Percentiles rank a stretch among this genome's conserved stretches.
Evolutionary conservation across 768 basidiomycete species (phyloP).

Genomic region (Tricholoma saponaceum): DNA sequence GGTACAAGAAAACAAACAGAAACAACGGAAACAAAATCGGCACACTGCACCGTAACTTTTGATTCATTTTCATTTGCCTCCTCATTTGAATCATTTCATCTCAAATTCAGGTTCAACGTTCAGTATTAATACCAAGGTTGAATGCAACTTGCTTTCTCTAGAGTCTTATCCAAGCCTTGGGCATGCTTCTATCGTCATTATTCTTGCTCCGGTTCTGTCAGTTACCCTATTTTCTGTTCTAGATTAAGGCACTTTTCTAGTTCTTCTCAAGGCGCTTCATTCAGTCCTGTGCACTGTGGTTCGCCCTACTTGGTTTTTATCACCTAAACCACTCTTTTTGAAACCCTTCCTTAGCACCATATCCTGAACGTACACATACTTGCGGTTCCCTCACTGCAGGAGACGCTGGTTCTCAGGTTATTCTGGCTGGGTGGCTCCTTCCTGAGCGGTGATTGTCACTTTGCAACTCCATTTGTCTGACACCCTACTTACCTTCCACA

Average conservation of each 20-base stretch:
- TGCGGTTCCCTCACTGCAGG: constrained; percentile 53
- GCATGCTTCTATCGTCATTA: not conserved
- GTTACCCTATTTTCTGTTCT: too few relatives aligned
- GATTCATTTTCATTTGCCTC: too few relatives aligned
- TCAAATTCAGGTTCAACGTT: too few relatives aligned
- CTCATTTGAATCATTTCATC: too few relatives aligned
- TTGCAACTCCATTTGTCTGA: constrained; percentile 26
- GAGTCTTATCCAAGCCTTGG: not conserved
- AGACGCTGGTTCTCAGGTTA: constrained; percentile 54
- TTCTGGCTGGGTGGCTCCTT: constrained; percentile 80
- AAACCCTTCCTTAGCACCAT: constrained; percentile 44
- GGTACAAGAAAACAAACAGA: not conserved
- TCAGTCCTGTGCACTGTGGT: constrained; percentile 31
- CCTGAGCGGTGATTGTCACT: constrained; percentile 65
- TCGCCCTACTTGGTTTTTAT: constrained; percentile 14
- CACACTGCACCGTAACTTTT: too few relatives aligned
- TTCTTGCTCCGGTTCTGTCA: not conserved
- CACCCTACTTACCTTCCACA: constrained; percentile 30
- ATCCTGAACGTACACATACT: constrained; percentile 55
- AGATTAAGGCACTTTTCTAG: not conserved
- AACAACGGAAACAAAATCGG: constrained; percentile 4
- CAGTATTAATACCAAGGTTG: too few relatives aligned
- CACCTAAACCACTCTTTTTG: constrained; percentile 12
- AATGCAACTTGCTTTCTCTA: not conserved
- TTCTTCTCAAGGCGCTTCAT: not conserved